phyloP scores from a whole-genome alignment of 129 eudicot genomes.

The Silybum marianum region DNA sequence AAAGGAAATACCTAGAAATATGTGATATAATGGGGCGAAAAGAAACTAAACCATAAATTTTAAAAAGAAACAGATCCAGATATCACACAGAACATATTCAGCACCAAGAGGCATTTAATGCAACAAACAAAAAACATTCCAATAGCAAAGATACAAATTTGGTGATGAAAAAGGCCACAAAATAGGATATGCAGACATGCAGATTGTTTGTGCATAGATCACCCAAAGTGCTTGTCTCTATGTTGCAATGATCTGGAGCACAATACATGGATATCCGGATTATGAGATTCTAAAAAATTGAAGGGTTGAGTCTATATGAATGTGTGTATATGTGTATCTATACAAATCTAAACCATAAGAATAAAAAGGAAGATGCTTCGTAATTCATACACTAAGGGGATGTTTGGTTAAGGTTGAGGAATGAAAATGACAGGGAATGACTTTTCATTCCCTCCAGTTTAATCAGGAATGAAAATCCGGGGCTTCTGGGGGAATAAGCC shows the following conservation, averaged over 20 bases:
- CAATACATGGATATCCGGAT: background rate
- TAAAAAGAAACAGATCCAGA: background rate
- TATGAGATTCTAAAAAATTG: background rate
- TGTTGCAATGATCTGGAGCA: background rate
- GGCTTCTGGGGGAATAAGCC: too few species aligned
- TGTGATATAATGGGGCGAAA: conserved; percentile 29
- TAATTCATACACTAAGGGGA: background rate
- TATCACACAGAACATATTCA: background rate
- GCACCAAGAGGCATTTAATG: background rate
- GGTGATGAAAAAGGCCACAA: background rate
- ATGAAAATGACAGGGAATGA: too few species aligned
- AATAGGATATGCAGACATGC: background rate
- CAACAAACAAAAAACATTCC: background rate
- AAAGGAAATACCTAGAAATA: conserved; percentile 32
- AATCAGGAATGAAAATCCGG: too few species aligned
- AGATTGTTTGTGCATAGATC: background rate
- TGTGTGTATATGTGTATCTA: background rate
- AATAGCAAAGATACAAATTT: background rate
- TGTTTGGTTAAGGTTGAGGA: too few species aligned
- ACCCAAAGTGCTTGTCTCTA: background rate
- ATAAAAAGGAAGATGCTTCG: background rate
- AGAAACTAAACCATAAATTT: conserved; percentile 7
- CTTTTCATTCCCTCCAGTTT: too few species aligned
- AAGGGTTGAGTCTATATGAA: background rate
- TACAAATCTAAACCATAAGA: background rate